These are phyloP conservation scores for Fusarium oxysporum DNA, from an alignment of 2,329 filamentous ascomycete genomes.

Conservation along the genomic window DNA sequence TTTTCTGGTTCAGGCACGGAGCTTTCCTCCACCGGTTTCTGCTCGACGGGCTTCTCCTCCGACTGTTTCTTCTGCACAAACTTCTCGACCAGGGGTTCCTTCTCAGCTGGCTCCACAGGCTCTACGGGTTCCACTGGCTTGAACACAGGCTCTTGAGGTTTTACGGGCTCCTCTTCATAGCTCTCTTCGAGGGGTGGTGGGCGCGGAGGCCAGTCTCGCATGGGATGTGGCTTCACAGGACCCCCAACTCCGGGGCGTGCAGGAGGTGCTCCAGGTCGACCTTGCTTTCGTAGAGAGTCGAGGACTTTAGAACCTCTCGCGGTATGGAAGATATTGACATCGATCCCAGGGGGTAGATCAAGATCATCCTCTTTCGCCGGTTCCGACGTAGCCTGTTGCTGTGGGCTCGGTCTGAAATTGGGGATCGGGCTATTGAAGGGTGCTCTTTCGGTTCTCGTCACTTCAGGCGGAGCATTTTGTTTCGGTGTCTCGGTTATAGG, in stretches of 20 bases:
- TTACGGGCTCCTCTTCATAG: neutral
- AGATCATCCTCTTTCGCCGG: slow-evolving; percentile 42
- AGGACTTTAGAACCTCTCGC: slow-evolving; percentile 59
- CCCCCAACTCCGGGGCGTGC: slow-evolving; percentile 25
- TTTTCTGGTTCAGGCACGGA: neutral
- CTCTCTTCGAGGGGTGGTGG: slow-evolving; percentile 33
- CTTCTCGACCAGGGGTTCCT: neutral
- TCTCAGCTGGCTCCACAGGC: neutral
- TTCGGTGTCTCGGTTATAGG: slow-evolving; percentile 15
- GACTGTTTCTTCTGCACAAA: neutral
- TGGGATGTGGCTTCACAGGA: slow-evolving; percentile 52
- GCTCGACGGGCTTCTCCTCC: neutral
- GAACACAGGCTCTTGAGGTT: slow-evolving; percentile 10
- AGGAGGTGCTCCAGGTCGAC: slow-evolving; percentile 12
- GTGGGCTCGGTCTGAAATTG: slow-evolving; percentile 20
- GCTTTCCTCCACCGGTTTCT: neutral
- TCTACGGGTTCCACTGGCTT: neutral
- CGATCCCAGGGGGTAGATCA: slow-evolving; percentile 55
- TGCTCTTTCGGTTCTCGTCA: neutral
- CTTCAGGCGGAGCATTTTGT: slow-evolving; percentile 14
- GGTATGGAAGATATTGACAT: slow-evolving; percentile 63
- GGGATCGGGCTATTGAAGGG: slow-evolving; percentile 17
- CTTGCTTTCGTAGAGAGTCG: slow-evolving; percentile 50
- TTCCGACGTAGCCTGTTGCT: slow-evolving; percentile 5
- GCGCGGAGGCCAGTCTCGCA: slow-evolving; percentile 51